A percentile compares a stretch with the other conserved stretches of the same genome.
Conservation (phyloP, 148 eudicot species). For the Nyssa sinensis region DNA sequence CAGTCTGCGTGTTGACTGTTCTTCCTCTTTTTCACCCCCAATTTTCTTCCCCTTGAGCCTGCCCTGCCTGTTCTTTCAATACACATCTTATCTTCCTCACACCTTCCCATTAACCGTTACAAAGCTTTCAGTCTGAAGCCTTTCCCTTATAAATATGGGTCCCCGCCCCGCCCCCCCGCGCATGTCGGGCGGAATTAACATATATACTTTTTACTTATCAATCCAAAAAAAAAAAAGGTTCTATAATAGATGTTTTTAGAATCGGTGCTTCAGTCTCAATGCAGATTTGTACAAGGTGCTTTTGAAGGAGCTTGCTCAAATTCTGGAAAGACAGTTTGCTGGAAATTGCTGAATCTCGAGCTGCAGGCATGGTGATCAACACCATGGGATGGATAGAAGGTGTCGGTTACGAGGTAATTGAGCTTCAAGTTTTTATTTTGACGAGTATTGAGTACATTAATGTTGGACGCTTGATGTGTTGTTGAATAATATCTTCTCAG, state of each 20-base stretch:
- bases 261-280: slow-evolving; percentile 51
- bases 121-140: too few relatives aligned
- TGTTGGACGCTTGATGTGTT: not conserved
- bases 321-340: slow-evolving; percentile 74
- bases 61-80: too few relatives aligned
- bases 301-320: slow-evolving; percentile 83
- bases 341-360: slow-evolving; percentile 88
- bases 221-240: too few relatives aligned
- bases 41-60: too few relatives aligned
- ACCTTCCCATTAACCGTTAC: too few relatives aligned
- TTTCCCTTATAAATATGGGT: too few relatives aligned
- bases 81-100: too few relatives aligned
- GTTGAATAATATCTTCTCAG: not conserved
- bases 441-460: not conserved
- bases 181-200: too few relatives aligned
- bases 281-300: slow-evolving; percentile 78
- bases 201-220: too few relatives aligned
- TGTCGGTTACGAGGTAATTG: slow-evolving; percentile 76
- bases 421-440: not conserved
- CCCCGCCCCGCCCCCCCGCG: too few relatives aligned
- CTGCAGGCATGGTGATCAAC: slow-evolving; percentile 96
- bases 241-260: slow-evolving; percentile 3
- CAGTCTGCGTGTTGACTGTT: too few relatives aligned
- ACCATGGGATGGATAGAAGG: slow-evolving; percentile 99
- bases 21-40: too few relatives aligned